Base-by-base conservation (phyloP, 805 yeast genomes). In the Ogataea paraovalis region DNA sequence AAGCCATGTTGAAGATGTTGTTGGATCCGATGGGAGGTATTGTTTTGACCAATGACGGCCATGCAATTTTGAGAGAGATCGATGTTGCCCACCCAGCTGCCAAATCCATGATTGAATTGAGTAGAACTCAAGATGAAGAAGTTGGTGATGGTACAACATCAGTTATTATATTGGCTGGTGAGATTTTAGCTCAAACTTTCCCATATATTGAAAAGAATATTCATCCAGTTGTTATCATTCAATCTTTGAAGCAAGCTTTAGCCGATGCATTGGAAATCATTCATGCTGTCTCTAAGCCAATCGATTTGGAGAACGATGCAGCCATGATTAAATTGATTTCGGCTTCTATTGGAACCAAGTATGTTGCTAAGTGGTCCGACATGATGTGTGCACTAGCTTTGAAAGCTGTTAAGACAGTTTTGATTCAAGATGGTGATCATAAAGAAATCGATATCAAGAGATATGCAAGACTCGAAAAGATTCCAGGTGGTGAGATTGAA, bases 11-110 rank as follows among this genome's bases (percentile, higher is more conserved):
- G 52, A 94, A 94, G 73, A 92, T 94, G 98, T 75, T 94, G 46
- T 75, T 94, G 54, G 99, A 94, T 65, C 99, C 99, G 48, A 85
- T 86, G 83, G 92, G 94, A 28, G 99, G 99, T 28, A 87, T 94
- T 56, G 97, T 92, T 14, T 75, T 94, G 54, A 94, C 99, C 48
- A 94, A 94, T 69, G 99, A 94, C 67, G 99, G 99, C 13, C 99
- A 94, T 69, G 99, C 99, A 16, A 94, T 94, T 57, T 74, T 94
- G 58, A 81, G 99, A 64, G 99, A 94, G 66, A 94, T 94, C 57
- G 98, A 92, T 65, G 96, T 87, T 47, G 90, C 97, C 3, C 99
- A 94, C 66, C 99, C 99, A 10, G 99, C 99, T 4, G 99, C 99
- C 41, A 94, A 94, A 71, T 86, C 96, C 28, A 94, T 94, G 98